Evolutionary conservation across 148 eudicot genomes (phyloP).

Genomic region (Fallopia convolvulus): DNA sequence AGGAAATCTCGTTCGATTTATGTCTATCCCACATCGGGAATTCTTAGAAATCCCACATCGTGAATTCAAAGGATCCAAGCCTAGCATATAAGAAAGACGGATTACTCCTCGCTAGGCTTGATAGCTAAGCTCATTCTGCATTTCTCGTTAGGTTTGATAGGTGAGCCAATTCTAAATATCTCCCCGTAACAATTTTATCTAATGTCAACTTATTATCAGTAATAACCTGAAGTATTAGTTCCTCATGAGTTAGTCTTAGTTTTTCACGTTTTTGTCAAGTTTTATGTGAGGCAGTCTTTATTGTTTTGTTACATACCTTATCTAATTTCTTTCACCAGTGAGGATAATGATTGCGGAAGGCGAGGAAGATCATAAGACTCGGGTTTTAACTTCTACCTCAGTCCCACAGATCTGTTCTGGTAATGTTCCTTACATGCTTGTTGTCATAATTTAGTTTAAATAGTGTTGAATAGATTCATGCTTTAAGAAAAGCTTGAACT

Average conservation of each 20-base stretch:
- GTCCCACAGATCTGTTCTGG: constrained; percentile 74
- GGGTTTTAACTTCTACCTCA: constrained; percentile 48
- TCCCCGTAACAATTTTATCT: too few species aligned
- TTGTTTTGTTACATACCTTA: neutral
- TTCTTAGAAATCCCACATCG: too few species aligned
- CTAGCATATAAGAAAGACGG: too few species aligned
- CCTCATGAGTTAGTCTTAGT: neutral
- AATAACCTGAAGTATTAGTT: neutral
- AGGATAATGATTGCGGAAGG: constrained; percentile 66
- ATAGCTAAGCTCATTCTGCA: too few species aligned
- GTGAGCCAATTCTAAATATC: too few species aligned
- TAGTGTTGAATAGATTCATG: neutral
- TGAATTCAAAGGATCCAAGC: too few species aligned
- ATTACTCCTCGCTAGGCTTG: too few species aligned
- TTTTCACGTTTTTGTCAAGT: neutral
- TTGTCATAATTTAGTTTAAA: neutral
- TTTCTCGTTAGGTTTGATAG: too few species aligned
- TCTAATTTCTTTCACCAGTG: constrained; percentile 31
- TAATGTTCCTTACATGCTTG: constrained; percentile 18
- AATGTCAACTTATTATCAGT: too few species aligned
- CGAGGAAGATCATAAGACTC: constrained; percentile 61
- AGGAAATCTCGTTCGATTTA: too few species aligned
- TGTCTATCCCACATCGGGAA: too few species aligned
- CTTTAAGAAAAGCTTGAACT: neutral
- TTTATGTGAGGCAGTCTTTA: neutral